phyloP scores from a whole-genome alignment of 2,329 filamentous ascomycete genomes.

The Aureobasidium leucospermi region DNA sequence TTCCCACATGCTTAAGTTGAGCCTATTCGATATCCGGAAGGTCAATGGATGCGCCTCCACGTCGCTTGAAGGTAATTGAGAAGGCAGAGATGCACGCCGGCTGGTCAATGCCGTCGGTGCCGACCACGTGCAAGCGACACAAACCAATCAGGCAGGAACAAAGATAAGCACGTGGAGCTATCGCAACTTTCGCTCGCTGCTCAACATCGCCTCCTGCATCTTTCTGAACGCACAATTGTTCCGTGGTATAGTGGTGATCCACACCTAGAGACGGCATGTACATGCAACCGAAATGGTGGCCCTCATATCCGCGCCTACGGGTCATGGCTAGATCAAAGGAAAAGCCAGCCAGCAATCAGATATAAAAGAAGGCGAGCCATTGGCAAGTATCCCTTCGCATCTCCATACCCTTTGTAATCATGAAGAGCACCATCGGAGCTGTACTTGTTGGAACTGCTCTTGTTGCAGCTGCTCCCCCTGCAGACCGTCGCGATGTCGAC shows the following conservation, averaged over 20 bases:
- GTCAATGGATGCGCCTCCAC: not conserved
- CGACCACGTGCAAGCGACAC: not conserved
- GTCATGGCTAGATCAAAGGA: not conserved
- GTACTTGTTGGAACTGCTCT: conserved; percentile 3
- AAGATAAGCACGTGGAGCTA: conserved; percentile 1
- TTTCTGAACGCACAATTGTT: not conserved
- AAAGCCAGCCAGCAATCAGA: not conserved
- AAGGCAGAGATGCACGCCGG: too few species aligned
- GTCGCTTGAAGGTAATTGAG: not conserved
- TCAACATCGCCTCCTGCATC: not conserved
- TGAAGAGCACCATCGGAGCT: conserved; percentile 9
- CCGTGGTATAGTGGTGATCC: not conserved
- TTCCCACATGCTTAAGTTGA: not conserved
- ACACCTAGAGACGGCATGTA: not conserved
- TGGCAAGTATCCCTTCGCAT: not conserved
- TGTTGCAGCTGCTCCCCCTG: conserved; percentile 4
- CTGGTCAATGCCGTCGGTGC: conserved; percentile 3
- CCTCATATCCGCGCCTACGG: not conserved
- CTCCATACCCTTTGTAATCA: not conserved
- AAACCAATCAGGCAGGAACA: not conserved
- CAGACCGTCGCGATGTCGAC: conserved; percentile 29
- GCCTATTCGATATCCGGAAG: conserved; percentile 3
- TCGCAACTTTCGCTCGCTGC: not conserved
- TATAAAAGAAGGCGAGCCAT: conserved; percentile 4
- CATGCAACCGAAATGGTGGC: not conserved